phyloP scores from a whole-genome alignment of 1,284 basidiomycete species.

The Rhodotorula sp. region DNA sequence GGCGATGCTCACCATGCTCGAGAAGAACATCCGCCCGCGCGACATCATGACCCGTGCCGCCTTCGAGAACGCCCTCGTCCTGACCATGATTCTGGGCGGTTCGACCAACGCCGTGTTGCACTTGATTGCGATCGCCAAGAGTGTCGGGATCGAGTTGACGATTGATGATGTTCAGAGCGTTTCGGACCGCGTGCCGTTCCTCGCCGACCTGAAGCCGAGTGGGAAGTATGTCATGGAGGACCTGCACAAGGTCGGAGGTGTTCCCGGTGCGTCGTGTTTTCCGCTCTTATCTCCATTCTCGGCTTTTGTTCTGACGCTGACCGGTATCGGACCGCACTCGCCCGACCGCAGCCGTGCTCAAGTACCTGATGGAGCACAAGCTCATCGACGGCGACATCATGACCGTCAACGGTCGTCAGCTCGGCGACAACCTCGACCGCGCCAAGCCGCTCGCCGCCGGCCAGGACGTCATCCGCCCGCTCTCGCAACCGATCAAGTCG shows the following conservation, averaged over 20 bases:
- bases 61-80: conserved; percentile 88
- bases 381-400: conserved; percentile 79
- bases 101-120: conserved; percentile 92
- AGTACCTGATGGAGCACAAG: conserved; percentile 75
- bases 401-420: conserved; percentile 81
- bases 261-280: conserved; percentile 63
- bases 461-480: conserved; percentile 80
- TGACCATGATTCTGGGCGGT: conserved; percentile 91
- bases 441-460: conserved; percentile 68
- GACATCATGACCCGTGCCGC: conserved; percentile 95
- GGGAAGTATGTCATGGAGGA: conserved; percentile 90
- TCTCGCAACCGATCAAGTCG: conserved; percentile 79
- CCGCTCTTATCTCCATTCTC: no score
- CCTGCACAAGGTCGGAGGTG: conserved; percentile 81
- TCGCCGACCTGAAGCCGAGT: conserved; percentile 86
- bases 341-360: conserved; percentile 64
- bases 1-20: conserved; percentile 77
- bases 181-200: conserved; percentile 78
- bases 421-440: conserved; percentile 83
- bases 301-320: conserved; percentile 5
- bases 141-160: conserved; percentile 74
- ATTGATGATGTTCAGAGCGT: conserved; percentile 84
- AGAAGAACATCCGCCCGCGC: conserved; percentile 82
- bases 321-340: conserved; percentile 52
- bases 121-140: conserved; percentile 83